A percentile compares a stretch with the other conserved stretches of the same genome.
Evolutionary conservation across 495 filamentous ascomycete species (phyloP).

Genomic region (Talaromyces trachyspermus): DNA sequence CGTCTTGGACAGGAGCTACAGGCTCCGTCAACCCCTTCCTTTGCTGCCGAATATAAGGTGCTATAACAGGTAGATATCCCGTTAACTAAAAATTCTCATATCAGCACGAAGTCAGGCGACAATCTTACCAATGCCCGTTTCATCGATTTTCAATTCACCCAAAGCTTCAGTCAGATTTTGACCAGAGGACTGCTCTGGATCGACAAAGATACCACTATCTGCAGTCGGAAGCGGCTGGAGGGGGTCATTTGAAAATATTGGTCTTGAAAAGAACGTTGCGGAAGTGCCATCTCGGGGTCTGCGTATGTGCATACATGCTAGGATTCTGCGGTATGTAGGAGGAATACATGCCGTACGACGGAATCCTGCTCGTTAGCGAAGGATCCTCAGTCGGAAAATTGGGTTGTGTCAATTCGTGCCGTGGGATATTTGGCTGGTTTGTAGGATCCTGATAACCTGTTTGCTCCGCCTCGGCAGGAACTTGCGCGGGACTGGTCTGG

Average conservation of each 20-base stretch:
- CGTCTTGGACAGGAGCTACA: constrained; percentile 72
- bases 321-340: constrained; percentile 47
- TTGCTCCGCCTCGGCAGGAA: constrained; percentile 20
- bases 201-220: constrained; percentile 27
- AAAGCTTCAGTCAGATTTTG: constrained; percentile 72
- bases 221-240: constrained; percentile 39
- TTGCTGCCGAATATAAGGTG: constrained; percentile 80
- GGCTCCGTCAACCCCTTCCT: constrained; percentile 52
- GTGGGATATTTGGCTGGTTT: constrained; percentile 19
- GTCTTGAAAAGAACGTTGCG: constrained; percentile 39
- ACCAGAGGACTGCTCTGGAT: constrained; percentile 59
- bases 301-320: constrained; percentile 72
- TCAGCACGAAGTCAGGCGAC: constrained; percentile 6
- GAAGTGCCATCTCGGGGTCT: constrained; percentile 42
- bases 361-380: constrained; percentile 16
- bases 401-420: constrained; percentile 25
- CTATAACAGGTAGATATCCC: constrained; percentile 36
- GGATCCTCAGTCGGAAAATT: constrained; percentile 22
- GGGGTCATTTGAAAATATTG: constrained; percentile 46
- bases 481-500: constrained; percentile 37
- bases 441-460: constrained; percentile 17
- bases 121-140: constrained; percentile 74
- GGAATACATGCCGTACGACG: constrained; percentile 30
- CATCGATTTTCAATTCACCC: constrained; percentile 81
- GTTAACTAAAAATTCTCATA: not conserved